Percentiles rank a stretch among this genome's conserved stretches.
phyloP scores from a whole-genome alignment of 2,329 filamentous ascomycete genomes.

The Ascocoryne sarcoides region DNA sequence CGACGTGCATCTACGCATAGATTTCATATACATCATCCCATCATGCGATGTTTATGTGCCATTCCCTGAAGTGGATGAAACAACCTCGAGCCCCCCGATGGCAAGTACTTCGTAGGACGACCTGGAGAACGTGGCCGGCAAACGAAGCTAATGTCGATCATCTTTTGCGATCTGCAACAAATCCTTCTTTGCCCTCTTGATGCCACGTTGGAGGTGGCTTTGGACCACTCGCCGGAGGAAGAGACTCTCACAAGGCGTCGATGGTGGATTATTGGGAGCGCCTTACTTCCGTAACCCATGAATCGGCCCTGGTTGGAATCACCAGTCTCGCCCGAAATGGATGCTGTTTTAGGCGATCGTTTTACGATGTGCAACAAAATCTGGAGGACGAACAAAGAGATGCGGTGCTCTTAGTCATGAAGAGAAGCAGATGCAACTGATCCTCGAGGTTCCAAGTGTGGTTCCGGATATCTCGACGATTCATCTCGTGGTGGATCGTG shows the following conservation, averaged over 20 bases:
- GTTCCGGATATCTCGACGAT: too few species aligned
- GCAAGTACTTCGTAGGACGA: too few species aligned
- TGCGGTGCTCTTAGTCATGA: too few species aligned
- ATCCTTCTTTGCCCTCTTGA: background rate
- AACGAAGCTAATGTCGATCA: background rate
- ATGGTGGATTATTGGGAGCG: background rate
- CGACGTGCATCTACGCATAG: too few species aligned
- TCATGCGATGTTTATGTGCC: too few species aligned
- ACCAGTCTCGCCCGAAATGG: background rate
- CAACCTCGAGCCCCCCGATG: too few species aligned
- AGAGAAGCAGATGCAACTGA: too few species aligned
- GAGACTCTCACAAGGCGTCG: background rate
- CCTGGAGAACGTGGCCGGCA: background rate
- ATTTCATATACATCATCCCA: too few species aligned
- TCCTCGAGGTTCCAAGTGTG: too few species aligned
- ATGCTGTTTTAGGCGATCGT: background rate
- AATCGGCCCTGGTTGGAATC: background rate
- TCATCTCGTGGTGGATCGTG: too few species aligned
- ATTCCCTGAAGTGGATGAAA: too few species aligned
- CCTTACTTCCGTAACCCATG: background rate
- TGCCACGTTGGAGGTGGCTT: background rate
- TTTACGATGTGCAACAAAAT: background rate
- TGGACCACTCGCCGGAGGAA: background rate
- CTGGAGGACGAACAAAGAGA: too few species aligned
- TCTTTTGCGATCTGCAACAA: background rate